Evolutionary conservation across 164 flowering plant species (phyloP).

Genomic region (Chloranthus sessilifolius): DNA sequence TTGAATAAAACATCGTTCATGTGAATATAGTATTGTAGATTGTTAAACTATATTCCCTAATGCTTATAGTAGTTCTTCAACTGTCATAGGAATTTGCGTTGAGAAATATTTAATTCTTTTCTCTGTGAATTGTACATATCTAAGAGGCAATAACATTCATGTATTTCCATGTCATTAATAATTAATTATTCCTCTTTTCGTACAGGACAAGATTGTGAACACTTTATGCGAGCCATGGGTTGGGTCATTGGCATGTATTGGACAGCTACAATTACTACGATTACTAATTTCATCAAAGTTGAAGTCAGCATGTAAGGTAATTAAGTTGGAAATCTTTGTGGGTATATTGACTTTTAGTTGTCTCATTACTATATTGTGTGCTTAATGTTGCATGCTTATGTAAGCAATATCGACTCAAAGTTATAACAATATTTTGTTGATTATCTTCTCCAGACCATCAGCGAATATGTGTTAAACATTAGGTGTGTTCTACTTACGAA

Average conservation of each 20-base stretch:
- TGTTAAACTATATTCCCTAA: too few species aligned
- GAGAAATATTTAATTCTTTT: too few species aligned
- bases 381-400: neutral
- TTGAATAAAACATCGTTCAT: too few species aligned
- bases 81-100: too few species aligned
- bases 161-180: neutral
- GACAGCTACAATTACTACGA: slow-evolving; percentile 27
- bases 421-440: neutral
- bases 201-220: slow-evolving; percentile 16
- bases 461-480: too few species aligned
- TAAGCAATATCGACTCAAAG: neutral
- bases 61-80: too few species aligned
- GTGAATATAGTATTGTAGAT: too few species aligned
- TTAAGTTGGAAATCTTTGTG: slow-evolving; percentile 2
- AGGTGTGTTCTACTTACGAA: too few species aligned
- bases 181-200: neutral
- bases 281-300: slow-evolving; percentile 16
- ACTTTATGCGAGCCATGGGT: slow-evolving; percentile 24
- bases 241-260: slow-evolving; percentile 22
- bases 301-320: slow-evolving; percentile 28
- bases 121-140: too few species aligned
- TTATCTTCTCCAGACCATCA: too few species aligned
- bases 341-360: neutral
- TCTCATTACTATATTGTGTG: neutral
- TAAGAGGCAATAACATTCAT: too few species aligned